phyloP scores from a whole-genome alignment of 2,329 filamentous ascomycete genomes.

The Pleurostoma richardsiae region DNA sequence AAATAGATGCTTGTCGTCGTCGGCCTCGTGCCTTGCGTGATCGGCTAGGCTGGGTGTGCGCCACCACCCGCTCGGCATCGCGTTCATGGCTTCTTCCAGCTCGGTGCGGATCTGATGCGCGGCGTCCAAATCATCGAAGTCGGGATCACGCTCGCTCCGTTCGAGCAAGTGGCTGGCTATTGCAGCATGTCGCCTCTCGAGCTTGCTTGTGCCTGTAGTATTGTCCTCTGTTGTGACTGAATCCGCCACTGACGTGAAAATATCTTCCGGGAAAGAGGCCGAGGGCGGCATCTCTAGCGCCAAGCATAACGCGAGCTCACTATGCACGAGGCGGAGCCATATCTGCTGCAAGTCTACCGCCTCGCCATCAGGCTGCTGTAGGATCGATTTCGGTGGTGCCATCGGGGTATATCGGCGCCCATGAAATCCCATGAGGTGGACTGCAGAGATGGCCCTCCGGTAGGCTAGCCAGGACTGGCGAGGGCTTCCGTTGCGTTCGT shows the following conservation, averaged over 20 bases:
- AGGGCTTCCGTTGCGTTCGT: conserved; percentile 2
- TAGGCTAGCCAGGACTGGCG: conserved; percentile 2
- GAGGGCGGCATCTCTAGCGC: conserved; percentile 1
- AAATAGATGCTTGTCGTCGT: background rate
- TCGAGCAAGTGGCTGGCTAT: conserved; percentile 1
- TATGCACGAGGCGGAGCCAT: conserved; percentile 3
- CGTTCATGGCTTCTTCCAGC: conserved; percentile 2
- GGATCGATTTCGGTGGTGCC: background rate
- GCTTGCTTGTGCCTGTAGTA: background rate
- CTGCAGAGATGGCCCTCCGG: conserved; percentile 2
- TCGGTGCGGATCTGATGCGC: conserved; percentile 3
- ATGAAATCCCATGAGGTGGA: conserved; percentile 3
- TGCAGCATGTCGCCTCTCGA: background rate
- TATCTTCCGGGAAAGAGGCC: background rate
- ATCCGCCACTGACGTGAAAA: background rate
- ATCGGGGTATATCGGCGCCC: background rate
- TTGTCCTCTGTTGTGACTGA: background rate
- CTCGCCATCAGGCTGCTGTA: background rate
- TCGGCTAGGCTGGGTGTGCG: background rate
- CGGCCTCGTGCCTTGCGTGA: background rate
- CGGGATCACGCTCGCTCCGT: background rate
- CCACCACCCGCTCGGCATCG: conserved; percentile 2
- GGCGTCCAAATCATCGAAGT: conserved; percentile 1
- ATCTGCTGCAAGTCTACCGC: conserved; percentile 1
- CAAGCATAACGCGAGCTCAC: conserved; percentile 2